These are phyloP conservation scores for Hypsizygus marmoreus DNA, from an alignment of 768 basidiomycete genomes.

Conservation along the genomic window DNA sequence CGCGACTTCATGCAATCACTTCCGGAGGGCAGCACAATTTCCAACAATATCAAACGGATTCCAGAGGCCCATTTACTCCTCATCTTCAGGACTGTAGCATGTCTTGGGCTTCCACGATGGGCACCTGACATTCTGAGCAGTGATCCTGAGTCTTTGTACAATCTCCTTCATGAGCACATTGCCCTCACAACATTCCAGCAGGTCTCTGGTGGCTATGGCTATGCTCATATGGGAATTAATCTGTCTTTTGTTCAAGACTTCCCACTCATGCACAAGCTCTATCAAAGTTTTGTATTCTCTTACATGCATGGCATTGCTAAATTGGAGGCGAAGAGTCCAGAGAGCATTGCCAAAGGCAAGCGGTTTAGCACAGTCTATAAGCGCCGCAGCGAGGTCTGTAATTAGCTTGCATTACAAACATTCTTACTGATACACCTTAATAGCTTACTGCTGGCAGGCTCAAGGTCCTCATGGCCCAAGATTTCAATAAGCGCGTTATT, in stretches of 20 bases:
- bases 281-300: slow-evolving; percentile 18
- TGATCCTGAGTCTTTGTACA: slow-evolving; percentile 14
- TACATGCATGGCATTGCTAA: slow-evolving; percentile 14
- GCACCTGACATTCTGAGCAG: slow-evolving; percentile 15
- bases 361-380: slow-evolving; percentile 5
- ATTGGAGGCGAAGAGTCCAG: slow-evolving; percentile 13
- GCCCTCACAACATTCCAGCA: slow-evolving; percentile 15
- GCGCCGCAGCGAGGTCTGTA: slow-evolving; percentile 1
- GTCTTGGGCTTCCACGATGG: slow-evolving; percentile 10
- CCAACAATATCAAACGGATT: slow-evolving; percentile 8
- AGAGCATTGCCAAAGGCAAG: slow-evolving; percentile 6
- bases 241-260: slow-evolving; percentile 4
- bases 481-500: slow-evolving; percentile 3
- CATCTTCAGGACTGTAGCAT: slow-evolving; percentile 12
- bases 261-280: slow-evolving; percentile 14
- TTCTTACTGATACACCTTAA: slow-evolving; percentile 2
- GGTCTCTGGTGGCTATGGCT: slow-evolving; percentile 5
- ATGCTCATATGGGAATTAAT: slow-evolving; percentile 9
- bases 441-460: slow-evolving; percentile 7
- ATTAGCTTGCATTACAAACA: not conserved
- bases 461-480: slow-evolving; percentile 7
- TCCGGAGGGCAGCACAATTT: not conserved
- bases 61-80: slow-evolving; percentile 1
- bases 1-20: not conserved
- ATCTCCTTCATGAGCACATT: slow-evolving; percentile 17